Evolutionary conservation across 495 filamentous ascomycete genomes (phyloP).

Genomic region (Penicillium cosmopolitanum): DNA sequence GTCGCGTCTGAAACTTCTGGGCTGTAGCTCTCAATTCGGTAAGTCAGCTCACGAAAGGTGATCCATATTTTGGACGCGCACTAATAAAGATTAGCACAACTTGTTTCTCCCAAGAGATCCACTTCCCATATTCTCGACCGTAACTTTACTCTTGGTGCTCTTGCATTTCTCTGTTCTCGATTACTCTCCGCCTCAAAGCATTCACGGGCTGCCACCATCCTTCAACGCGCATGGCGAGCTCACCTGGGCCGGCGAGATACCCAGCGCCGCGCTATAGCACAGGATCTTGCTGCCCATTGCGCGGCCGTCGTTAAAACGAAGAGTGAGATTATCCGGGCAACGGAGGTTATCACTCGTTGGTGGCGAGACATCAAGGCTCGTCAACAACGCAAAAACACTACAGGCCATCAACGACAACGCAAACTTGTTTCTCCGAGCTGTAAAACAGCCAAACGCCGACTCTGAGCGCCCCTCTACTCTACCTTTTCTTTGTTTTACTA

Average conservation of each 20-base stretch:
- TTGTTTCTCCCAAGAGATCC: slow-evolving; percentile 38
- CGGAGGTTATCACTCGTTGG: slow-evolving; percentile 49
- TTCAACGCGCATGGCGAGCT: slow-evolving; percentile 51
- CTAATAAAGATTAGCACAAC: slow-evolving; percentile 31
- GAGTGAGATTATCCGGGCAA: slow-evolving; percentile 52
- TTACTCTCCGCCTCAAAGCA: slow-evolving; percentile 56
- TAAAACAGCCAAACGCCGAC: slow-evolving; percentile 3
- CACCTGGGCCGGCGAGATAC: slow-evolving; percentile 29
- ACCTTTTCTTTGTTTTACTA: not conserved
- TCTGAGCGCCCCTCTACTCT: slow-evolving; percentile 3
- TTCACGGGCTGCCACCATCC: slow-evolving; percentile 45
- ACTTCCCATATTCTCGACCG: slow-evolving; percentile 43
- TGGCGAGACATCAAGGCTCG: slow-evolving; percentile 41
- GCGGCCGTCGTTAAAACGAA: slow-evolving; percentile 48
- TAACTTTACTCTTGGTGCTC: slow-evolving; percentile 56
- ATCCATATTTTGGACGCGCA: not conserved
- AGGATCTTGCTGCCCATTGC: slow-evolving; percentile 49
- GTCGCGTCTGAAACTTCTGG: slow-evolving; percentile 36
- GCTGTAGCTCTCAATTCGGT: slow-evolving; percentile 53
- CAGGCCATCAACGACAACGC: not conserved
- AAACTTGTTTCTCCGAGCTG: slow-evolving; percentile 5
- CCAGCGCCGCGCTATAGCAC: slow-evolving; percentile 43
- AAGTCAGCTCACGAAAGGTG: slow-evolving; percentile 15
- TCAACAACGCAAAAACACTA: slow-evolving; percentile 9
- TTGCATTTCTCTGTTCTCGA: slow-evolving; percentile 67